These are phyloP conservation scores for Apiospora saccharicola DNA, from an alignment of 2,329 filamentous ascomycete species.

Conservation along the genomic window DNA sequence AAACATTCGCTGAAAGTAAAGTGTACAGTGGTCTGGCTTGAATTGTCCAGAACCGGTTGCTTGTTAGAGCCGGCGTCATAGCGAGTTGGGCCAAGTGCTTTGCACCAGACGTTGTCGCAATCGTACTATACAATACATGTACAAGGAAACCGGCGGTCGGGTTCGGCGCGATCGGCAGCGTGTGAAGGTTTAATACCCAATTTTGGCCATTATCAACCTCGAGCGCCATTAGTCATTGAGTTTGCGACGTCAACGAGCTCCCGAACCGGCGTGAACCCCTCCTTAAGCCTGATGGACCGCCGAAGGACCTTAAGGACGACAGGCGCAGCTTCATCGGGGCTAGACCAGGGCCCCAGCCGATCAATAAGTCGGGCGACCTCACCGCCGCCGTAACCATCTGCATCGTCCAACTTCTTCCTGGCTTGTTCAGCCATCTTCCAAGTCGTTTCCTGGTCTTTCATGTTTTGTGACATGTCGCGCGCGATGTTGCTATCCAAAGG, in stretches of 20 bases:
- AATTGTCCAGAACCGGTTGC: neutral
- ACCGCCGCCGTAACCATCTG: slow-evolving; percentile 37
- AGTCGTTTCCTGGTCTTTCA: slow-evolving; percentile 38
- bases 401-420: slow-evolving; percentile 38
- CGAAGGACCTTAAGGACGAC: slow-evolving; percentile 40
- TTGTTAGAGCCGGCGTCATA: slow-evolving; percentile 1
- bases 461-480: slow-evolving; percentile 33
- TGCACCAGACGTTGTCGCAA: slow-evolving; percentile 2
- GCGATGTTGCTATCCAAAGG: slow-evolving; percentile 33
- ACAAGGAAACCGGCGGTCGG: neutral
- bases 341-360: slow-evolving; percentile 42
- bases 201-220: neutral
- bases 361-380: slow-evolving; percentile 42
- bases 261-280: slow-evolving; percentile 39
- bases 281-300: slow-evolving; percentile 36
- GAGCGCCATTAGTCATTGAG: slow-evolving; percentile 34
- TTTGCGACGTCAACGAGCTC: slow-evolving; percentile 35
- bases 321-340: slow-evolving; percentile 39
- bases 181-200: neutral
- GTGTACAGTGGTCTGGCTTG: neutral
- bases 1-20: slow-evolving; percentile 15
- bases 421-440: slow-evolving; percentile 39
- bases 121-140: slow-evolving; percentile 20
- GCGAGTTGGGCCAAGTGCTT: neutral
- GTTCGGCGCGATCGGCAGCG: neutral